Base-by-base conservation (phyloP, 2,329 filamentous ascomycete species). In the Nakataea oryzae region DNA sequence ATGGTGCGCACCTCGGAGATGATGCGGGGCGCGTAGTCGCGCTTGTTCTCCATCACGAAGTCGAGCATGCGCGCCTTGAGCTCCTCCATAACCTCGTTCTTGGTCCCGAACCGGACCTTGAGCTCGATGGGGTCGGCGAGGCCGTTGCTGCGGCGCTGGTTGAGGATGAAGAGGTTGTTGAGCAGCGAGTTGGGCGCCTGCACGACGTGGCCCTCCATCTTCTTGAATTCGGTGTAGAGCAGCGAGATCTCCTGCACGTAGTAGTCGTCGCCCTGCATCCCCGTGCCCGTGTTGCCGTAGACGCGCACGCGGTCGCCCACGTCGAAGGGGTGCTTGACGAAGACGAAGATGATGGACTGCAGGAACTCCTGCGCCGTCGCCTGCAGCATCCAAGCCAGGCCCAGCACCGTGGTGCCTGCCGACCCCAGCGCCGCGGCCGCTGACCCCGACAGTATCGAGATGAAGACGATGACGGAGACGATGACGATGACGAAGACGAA, bases 291-390 rank as follows among this genome's bases (percentile, higher is more conserved):
- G 69, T 92, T 96, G 61, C 93, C 93, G 70, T 97, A 97, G 26
- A 97, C 85, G 1, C 89, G 91, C 8, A 97, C 91, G 69, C 93
- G 87, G 72, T 97, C 93, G 61, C 93, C 93, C 4, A 97, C 93
- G 73, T 97, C 93, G 69, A 97, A 97, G 0, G 93, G 93, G 72
- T 97, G 93, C 78, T 97, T 97, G 75, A 97, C 88, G 69, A 97
- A 96, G 67, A 97, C 93, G 71, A 97, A 97, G 67, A 97, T 90
- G 70, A 93, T 86, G 12, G 92, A 96, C 75, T 96, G 92, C 2
- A 97, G 79, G 67, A 97, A 96, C 71, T 97, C 93, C 71, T 96
- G 92, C 0, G 93, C 93, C 0, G 93, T 97, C 0, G 90, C 89
- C 64, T 92, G 91, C 68, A 97, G 91, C 62, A 97, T 80, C 93